A percentile compares a stretch with the other conserved stretches of the same genome.
These are phyloP conservation scores for Lasiodiplodia sp. DNA, from an alignment of 2,329 filamentous ascomycete species.

Conservation along the genomic window DNA sequence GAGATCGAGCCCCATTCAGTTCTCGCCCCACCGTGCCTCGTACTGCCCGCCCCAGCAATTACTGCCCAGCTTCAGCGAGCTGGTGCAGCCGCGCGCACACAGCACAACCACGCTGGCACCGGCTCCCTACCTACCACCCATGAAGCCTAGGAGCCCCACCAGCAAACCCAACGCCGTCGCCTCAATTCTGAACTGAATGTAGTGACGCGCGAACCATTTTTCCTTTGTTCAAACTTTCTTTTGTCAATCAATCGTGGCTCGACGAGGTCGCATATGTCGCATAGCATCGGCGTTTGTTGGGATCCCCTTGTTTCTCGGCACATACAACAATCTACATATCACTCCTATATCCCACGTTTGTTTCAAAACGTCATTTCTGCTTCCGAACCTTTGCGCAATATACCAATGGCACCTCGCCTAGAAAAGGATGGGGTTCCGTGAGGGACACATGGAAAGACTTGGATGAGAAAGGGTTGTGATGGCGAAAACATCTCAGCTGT, in stretches of 20 bases:
- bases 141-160: constrained; percentile 17
- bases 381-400: constrained; percentile 21
- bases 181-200: constrained; percentile 22
- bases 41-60: constrained; percentile 36
- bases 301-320: constrained; percentile 1
- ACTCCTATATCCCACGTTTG: not conserved
- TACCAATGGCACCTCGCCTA: constrained; percentile 24
- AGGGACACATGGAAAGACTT: not conserved
- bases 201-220: not conserved
- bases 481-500: not conserved
- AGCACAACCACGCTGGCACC: not conserved
- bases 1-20: constrained; percentile 31
- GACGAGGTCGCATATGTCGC: not conserved
- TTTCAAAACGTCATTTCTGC: constrained; percentile 9
- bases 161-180: constrained; percentile 28
- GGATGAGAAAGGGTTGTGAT: not conserved
- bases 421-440: not conserved
- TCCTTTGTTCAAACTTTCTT: constrained; percentile 7
- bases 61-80: constrained; percentile 43
- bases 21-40: constrained; percentile 32
- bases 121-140: constrained; percentile 34
- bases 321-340: constrained; percentile 18
- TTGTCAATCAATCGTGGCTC: not conserved
- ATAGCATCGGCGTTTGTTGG: constrained; percentile 29
- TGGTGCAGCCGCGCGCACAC: constrained; percentile 39